Evolutionary conservation across 305 asterid genomes (phyloP).

Genomic region (Plantago lanceolata): DNA sequence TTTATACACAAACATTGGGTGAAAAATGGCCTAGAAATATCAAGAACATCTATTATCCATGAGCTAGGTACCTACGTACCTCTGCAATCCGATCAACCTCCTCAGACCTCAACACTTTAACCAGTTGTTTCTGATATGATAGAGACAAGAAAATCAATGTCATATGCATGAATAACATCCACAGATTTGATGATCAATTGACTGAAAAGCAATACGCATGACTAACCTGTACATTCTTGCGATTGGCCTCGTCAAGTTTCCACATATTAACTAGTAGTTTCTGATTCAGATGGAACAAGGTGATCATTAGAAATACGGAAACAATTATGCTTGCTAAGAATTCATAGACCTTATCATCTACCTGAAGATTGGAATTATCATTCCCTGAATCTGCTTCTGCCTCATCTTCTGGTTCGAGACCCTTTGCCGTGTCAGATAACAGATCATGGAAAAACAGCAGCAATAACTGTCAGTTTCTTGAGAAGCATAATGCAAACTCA

Average conservation of each 20-base stretch:
- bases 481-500: neutral
- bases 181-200: neutral
- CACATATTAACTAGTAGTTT: neutral
- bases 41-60: neutral
- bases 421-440: constrained; percentile 1
- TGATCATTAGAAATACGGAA: neutral
- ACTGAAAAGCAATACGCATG: neutral
- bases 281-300: constrained; percentile 1
- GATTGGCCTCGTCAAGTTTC: neutral
- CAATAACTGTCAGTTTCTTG: neutral
- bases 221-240: neutral
- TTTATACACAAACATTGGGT: too few relatives aligned
- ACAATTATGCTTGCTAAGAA: neutral
- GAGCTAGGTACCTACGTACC: neutral
- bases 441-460: neutral
- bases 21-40: neutral
- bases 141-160: neutral
- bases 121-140: neutral
- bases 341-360: too few relatives aligned
- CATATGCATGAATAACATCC: neutral
- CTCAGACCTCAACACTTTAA: neutral
- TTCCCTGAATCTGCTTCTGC: neutral
- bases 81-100: neutral
- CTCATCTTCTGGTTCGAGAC: constrained; percentile 2
- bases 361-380: neutral